phyloP scores from a whole-genome alignment of 179 eudicot genomes.

The Actinidia polygama region DNA sequence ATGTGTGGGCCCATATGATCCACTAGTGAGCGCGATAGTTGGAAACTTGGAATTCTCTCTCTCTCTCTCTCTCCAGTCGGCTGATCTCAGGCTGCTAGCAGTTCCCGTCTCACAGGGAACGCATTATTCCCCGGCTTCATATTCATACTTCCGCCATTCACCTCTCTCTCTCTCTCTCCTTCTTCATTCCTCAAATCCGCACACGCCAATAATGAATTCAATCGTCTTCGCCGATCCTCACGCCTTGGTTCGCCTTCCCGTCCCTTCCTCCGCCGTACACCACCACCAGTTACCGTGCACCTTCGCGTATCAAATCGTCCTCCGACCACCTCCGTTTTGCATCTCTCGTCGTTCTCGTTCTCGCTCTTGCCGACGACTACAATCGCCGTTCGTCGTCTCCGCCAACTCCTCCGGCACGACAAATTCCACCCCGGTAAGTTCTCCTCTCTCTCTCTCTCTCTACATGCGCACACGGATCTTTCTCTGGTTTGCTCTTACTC shows the following conservation, averaged over 20 bases:
- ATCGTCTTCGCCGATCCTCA: neutral
- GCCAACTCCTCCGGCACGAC: conserved; percentile 20
- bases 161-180: neutral
- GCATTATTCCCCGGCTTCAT: neutral
- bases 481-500: neutral
- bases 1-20: neutral
- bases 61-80: neutral
- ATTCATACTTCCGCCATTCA: neutral
- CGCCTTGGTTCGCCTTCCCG: neutral
- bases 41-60: neutral
- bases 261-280: neutral
- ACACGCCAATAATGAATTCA: conserved; percentile 10
- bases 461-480: neutral
- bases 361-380: neutral
- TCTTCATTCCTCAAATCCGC: neutral
- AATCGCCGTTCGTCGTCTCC: conserved; percentile 12
- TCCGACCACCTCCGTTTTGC: conserved; percentile 7
- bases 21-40: neutral
- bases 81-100: no score
- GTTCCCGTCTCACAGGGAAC: neutral
- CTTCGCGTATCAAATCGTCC: neutral
- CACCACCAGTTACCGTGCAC: conserved; percentile 10
- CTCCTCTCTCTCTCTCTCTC: neutral
- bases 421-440: conserved; percentile 34
- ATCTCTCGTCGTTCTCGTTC: neutral